Percentiles rank a stretch among this genome's conserved stretches.
Conservation (phyloP, 1,284 basidiomycete genomes). For the Meripilus lineatus region DNA sequence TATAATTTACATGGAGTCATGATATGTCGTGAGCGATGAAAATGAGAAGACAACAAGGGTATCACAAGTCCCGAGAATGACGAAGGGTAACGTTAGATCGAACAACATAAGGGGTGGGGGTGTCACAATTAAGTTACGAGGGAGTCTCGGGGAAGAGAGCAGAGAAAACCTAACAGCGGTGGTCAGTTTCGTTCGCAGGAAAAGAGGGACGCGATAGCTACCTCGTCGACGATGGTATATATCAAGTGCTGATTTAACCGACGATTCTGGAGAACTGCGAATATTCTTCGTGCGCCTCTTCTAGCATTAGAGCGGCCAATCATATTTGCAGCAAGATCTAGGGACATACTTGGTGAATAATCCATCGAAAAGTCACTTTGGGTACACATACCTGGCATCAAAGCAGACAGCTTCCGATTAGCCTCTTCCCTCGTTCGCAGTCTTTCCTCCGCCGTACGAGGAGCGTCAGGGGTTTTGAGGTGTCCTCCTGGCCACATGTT, state of each 20-base stretch:
- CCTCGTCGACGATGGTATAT: constrained; percentile 86
- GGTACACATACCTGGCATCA: constrained; percentile 75
- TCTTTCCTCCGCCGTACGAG: constrained; percentile 81
- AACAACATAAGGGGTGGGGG: neutral
- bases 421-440: constrained; percentile 78
- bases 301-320: constrained; percentile 93
- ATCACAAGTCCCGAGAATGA: neutral
- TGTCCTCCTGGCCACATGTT: constrained; percentile 82
- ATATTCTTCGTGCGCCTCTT: constrained; percentile 85
- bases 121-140: constrained; percentile 2
- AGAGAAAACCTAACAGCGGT: constrained; percentile 25
- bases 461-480: constrained; percentile 51
- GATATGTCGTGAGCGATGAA: neutral
- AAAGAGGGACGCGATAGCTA: too few species aligned
- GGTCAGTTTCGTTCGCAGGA: too few species aligned
- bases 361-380: neutral
- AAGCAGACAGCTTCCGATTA: constrained; percentile 78
- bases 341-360: constrained; percentile 3
- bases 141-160: constrained; percentile 20
- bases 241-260: constrained; percentile 90
- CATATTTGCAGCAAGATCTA: constrained; percentile 93
- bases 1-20: neutral
- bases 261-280: constrained; percentile 89
- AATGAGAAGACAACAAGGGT: neutral
- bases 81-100: neutral